Evolutionary conservation across 495 filamentous ascomycete species (phyloP), one percentile per base, ranked within the genome.

Genomic region (Lasiosphaeris hirsuta): DNA sequence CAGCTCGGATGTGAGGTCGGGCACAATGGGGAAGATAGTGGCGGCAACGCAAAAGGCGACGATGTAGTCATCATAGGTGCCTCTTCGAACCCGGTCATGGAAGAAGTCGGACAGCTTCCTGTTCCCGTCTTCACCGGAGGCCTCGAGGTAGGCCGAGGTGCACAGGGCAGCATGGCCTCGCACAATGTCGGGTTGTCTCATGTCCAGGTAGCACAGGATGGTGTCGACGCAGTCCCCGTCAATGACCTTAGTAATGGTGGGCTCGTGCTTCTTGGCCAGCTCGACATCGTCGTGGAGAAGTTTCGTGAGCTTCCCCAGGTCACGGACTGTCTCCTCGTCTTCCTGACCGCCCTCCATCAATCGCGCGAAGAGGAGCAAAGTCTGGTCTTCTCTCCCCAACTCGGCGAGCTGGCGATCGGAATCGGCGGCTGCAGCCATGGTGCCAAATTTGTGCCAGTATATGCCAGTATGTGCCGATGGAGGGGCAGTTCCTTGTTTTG

Each of bases 41-140:
- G 90, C 83, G 3, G 90, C 89, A 15, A 90, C 92, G 46, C 93
- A 97, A 71, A 96, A 97, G 13, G 90, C 92, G 33, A 92, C 69
- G 43, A 84, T 82, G 60, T 81, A 81, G 68, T 82, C 80, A 57
- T 84, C 81, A 60, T 82, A 84, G 45, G 77, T 81, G 42, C 72
- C 75, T 36, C 73, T 72, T 44, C 70, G 61, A 11, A 81, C 65
- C 43, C 75, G 66, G 51, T 73, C 67, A 56, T 73, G 69, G 59
- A 96, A 86, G 67, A 92, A 88, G 2, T 78, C 71, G n/a, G 77
- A 76, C 33, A 96, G 81, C 58, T 82, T 75, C 46, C 81, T 75
- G 56, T 82, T 77, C 15, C 89, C 92, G 7, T 78, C 73, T 0
- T 90, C 82, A 30, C 81, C 81, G n/a, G 89, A 81, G 4, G 82